A percentile compares a stretch with the other conserved stretches of the same genome.
phyloP scores from a whole-genome alignment of 2,329 filamentous ascomycete species.

The Leptoxyphium fumago region DNA sequence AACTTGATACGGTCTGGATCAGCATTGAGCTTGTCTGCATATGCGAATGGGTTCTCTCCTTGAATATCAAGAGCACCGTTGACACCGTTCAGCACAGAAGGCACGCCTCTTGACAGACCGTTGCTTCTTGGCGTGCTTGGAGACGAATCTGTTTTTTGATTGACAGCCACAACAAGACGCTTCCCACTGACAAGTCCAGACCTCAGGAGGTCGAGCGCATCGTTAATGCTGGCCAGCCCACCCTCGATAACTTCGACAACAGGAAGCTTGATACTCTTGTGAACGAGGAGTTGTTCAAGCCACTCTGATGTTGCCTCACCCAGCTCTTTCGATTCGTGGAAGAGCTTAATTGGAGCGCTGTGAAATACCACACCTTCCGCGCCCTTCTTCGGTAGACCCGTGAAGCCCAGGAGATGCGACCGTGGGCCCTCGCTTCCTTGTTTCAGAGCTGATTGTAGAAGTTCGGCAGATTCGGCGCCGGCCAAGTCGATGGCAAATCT shows the following conservation, averaged over 20 bases:
- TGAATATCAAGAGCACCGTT: conserved; percentile 3
- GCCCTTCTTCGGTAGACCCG: conserved; percentile 47
- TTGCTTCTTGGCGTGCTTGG: neutral
- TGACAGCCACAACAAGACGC: conserved; percentile 45
- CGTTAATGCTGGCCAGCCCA: conserved; percentile 53
- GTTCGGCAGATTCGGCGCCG: conserved; percentile 47
- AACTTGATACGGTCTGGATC: conserved; percentile 32
- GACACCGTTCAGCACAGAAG: neutral
- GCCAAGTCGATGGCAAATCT: conserved; percentile 56
- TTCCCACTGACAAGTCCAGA: conserved; percentile 53
- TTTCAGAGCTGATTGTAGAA: conserved; percentile 40
- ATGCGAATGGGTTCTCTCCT: conserved; percentile 11
- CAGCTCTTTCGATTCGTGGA: conserved; percentile 51
- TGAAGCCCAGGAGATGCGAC: conserved; percentile 51
- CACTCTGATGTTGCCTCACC: conserved; percentile 50
- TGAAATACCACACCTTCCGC: conserved; percentile 40
- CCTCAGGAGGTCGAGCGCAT: conserved; percentile 50
- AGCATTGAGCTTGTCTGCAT: conserved; percentile 26
- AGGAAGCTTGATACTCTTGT: conserved; percentile 40
- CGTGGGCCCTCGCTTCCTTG: conserved; percentile 10
- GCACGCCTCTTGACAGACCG: neutral
- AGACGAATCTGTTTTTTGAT: conserved; percentile 2
- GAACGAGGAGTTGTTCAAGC: conserved; percentile 50
- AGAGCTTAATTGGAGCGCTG: conserved; percentile 60
- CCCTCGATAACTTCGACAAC: conserved; percentile 50